phyloP scores from a whole-genome alignment of 2,329 filamentous ascomycete species.

The Penicillium concentricum region DNA sequence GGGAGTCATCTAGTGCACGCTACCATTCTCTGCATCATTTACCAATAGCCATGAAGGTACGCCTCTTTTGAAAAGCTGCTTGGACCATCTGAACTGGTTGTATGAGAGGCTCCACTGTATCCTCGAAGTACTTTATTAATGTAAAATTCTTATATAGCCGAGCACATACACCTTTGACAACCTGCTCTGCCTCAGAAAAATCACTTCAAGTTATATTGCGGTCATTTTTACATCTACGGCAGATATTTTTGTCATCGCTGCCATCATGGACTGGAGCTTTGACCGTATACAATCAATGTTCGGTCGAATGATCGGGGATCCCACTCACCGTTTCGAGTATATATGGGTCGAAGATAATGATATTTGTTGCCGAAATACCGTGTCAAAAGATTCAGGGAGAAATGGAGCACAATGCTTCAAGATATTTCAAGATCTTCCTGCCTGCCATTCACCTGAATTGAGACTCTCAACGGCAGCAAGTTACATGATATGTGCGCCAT shows the following conservation, averaged over 20 bases:
- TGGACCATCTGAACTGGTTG: too few relatives aligned
- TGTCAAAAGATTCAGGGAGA: neutral
- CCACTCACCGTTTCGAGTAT: neutral
- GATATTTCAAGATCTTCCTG: neutral
- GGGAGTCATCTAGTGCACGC: too few relatives aligned
- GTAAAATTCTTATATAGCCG: too few relatives aligned
- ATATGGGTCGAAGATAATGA: neutral
- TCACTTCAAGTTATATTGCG: too few relatives aligned
- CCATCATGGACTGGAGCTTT: neutral
- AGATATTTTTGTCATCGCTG: neutral
- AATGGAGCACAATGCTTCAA: neutral
- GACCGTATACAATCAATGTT: neutral
- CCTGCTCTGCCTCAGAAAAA: too few relatives aligned
- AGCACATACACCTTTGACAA: too few relatives aligned
- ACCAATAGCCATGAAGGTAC: too few relatives aligned
- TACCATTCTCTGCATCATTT: too few relatives aligned
- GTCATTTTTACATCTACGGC: neutral
- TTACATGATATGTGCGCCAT: neutral
- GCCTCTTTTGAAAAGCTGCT: too few relatives aligned
- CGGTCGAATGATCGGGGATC: neutral
- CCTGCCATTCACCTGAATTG: neutral
- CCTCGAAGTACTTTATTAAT: too few relatives aligned
- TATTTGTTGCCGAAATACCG: too few relatives aligned
- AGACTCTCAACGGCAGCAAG: neutral
- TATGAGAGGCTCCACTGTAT: too few relatives aligned